Evolutionary conservation across 768 basidiomycete genomes (phyloP).

Genomic region (Lactifluus piperatus): DNA sequence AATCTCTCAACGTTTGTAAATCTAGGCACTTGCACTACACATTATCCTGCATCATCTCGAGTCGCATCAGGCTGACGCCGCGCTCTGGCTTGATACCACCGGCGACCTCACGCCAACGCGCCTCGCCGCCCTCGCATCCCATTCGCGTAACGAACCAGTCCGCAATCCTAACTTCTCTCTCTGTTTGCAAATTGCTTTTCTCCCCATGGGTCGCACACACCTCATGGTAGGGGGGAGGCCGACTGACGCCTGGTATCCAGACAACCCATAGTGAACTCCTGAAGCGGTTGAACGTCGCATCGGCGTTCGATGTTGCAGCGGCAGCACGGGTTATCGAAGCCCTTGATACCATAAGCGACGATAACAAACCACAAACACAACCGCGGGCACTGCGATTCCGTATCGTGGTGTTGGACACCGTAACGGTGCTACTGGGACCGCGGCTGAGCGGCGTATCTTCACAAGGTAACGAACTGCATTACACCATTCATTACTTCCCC

Average conservation of each 20-base stretch:
- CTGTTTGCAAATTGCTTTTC: no score
- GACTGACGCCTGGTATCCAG: not conserved
- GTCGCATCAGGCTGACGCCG: conserved; percentile 29
- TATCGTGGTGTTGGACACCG: conserved; percentile 54
- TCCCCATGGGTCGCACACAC: no score
- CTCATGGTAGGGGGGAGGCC: no score
- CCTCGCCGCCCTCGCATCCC: conserved; percentile 29
- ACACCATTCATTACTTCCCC: not conserved
- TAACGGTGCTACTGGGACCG: conserved; percentile 58
- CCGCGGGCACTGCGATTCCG: conserved; percentile 19
- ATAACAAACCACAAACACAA: not conserved
- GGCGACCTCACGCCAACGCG: conserved; percentile 55
- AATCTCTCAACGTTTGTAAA: conserved; percentile 1
- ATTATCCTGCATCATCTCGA: conserved; percentile 47
- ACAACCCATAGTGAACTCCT: not conserved
- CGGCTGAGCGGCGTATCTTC: conserved; percentile 56
- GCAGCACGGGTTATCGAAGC: conserved; percentile 5
- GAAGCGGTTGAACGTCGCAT: conserved; percentile 6
- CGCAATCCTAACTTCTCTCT: not conserved
- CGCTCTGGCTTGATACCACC: conserved; percentile 64
- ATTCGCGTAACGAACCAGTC: conserved; percentile 22
- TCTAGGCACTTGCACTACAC: conserved; percentile 52
- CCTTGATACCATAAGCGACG: not conserved
- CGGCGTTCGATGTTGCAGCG: conserved; percentile 4
- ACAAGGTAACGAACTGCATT: conserved; percentile 36